Evolutionary conservation across 805 yeast genomes (phyloP).

Genomic region (Candida coleopterorum): DNA sequence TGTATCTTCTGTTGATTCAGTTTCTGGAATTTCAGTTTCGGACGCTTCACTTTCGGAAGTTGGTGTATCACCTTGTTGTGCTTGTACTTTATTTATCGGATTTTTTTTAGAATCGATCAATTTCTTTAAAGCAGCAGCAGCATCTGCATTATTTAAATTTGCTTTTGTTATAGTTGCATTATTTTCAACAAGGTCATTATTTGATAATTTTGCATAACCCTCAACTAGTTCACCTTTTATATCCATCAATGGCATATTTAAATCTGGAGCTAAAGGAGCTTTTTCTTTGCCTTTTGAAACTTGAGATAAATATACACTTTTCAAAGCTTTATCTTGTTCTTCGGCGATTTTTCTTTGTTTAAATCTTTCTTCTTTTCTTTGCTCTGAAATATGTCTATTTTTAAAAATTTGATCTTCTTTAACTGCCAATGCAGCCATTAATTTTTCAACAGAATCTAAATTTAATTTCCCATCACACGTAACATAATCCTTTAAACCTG

Average conservation of each 20-base stretch:
- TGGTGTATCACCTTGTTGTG: constrained; percentile 12
- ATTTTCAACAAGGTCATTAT: constrained; percentile 65
- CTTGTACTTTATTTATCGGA: constrained; percentile 42
- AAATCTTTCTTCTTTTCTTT: constrained; percentile 58
- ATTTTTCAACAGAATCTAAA: constrained; percentile 66
- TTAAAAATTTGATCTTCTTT: constrained; percentile 79
- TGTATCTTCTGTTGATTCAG: constrained; percentile 5
- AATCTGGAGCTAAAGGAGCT: constrained; percentile 66
- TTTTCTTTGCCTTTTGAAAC: constrained; percentile 71
- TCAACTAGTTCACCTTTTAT: constrained; percentile 69
- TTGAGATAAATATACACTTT: constrained; percentile 42
- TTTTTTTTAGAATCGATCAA: constrained; percentile 26
- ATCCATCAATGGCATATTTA: constrained; percentile 71
- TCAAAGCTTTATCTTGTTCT: constrained; percentile 42
- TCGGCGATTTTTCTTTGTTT: constrained; percentile 51
- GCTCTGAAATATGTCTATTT: constrained; percentile 63
- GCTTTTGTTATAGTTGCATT: constrained; percentile 63
- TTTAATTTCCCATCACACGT: constrained; percentile 88
- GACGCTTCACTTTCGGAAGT: constrained; percentile 4
- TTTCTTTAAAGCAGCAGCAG: constrained; percentile 55
- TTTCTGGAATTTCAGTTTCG: background rate
- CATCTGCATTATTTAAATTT: constrained; percentile 62
- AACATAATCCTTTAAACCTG: constrained; percentile 66
- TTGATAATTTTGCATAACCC: constrained; percentile 59
- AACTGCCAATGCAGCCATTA: constrained; percentile 58